Conservation (phyloP, 148 eudicot genomes). For the Suaeda aralocaspica region DNA sequence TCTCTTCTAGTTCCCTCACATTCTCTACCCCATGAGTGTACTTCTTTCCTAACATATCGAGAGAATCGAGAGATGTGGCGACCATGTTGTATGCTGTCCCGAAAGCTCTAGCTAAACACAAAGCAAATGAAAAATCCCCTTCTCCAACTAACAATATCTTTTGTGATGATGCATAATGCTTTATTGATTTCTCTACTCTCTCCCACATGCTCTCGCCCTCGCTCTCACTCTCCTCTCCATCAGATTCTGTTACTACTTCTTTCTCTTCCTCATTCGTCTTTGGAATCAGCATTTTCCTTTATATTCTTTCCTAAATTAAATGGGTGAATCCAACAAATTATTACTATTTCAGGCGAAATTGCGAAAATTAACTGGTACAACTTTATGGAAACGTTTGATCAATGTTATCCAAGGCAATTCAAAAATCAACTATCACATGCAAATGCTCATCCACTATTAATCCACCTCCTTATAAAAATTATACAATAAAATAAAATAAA, state of each 20-base stretch:
- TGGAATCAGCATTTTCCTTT: not conserved
- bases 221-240: not conserved
- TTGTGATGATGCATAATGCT: conserved; percentile 11
- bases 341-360: not conserved
- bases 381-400: not conserved
- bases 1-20: conserved; percentile 14
- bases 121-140: conserved; percentile 11
- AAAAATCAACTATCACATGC: not conserved
- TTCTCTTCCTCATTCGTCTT: not conserved
- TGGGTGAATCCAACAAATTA: not conserved
- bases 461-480: too few species aligned
- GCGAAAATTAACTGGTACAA: not conserved
- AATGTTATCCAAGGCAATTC: not conserved
- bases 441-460: too few species aligned
- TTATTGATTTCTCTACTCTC: conserved; percentile 5
- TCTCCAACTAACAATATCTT: conserved; percentile 15
- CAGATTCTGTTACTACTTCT: not conserved
- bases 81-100: conserved; percentile 14
- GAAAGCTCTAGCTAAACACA: conserved; percentile 11
- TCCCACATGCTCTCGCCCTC: not conserved
- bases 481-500: too few species aligned
- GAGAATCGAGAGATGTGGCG: conserved; percentile 13
- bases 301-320: not conserved
- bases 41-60: conserved; percentile 7
- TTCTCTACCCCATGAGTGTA: conserved; percentile 4